Conservation (phyloP, 2,329 filamentous ascomycete species). For the Coniella vitis region DNA sequence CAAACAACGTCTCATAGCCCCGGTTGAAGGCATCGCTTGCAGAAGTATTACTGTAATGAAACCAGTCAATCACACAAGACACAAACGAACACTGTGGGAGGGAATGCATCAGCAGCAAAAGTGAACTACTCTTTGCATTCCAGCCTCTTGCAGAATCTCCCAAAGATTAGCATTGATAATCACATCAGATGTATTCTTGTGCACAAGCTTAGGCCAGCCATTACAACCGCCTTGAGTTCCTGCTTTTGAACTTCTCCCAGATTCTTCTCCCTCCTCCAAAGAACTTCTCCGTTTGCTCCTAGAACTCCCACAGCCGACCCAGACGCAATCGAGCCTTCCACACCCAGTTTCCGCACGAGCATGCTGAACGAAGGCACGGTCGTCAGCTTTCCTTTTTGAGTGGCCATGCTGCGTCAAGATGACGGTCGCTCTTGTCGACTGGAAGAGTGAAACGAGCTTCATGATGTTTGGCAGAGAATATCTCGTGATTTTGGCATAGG, state of each 20-base stretch:
- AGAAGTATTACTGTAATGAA: constrained; percentile 25
- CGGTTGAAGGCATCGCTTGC: constrained; percentile 31
- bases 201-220: constrained; percentile 17
- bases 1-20: constrained; percentile 34
- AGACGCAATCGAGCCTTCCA: constrained; percentile 25
- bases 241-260: too few species aligned
- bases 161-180: constrained; percentile 30
- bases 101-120: constrained; percentile 27
- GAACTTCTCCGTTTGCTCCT: constrained; percentile 20
- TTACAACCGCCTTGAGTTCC: constrained; percentile 1
- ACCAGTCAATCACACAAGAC: background rate
- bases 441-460: constrained; percentile 21
- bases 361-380: constrained; percentile 25
- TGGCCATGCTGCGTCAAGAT: constrained; percentile 36
- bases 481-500: constrained; percentile 29
- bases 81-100: background rate
- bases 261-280: background rate
- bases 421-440: constrained; percentile 20
- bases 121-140: constrained; percentile 28
- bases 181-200: constrained; percentile 35
- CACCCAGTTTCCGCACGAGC: constrained; percentile 32
- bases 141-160: constrained; percentile 20
- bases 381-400: constrained; percentile 24
- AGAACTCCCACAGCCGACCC: constrained; percentile 26
- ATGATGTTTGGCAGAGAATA: constrained; percentile 28